phyloP scores from a whole-genome alignment of 2,329 filamentous ascomycete genomes.

The Diaporthe sp. region DNA sequence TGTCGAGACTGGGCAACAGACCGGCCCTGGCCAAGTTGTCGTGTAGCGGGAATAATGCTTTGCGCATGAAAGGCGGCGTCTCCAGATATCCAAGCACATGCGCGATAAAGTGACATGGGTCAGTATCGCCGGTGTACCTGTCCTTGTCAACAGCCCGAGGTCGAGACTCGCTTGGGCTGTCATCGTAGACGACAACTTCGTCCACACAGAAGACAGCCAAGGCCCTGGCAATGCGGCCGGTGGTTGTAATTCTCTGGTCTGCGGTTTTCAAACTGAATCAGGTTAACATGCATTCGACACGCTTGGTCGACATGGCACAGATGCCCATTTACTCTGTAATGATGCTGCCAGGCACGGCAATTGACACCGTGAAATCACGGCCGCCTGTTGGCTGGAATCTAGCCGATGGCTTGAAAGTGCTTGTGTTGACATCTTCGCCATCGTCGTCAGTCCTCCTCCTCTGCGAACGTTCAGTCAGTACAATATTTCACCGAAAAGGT shows the following conservation, averaged over 20 bases:
- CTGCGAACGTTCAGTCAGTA: conserved; percentile 49
- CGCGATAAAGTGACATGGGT: conserved; percentile 83
- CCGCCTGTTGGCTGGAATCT: conserved; percentile 75
- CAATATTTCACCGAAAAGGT: conserved; percentile 35
- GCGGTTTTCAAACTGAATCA: conserved; percentile 73
- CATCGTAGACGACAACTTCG: conserved; percentile 86
- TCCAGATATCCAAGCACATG: conserved; percentile 87
- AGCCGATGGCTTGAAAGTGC: conserved; percentile 77
- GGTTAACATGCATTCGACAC: conserved; percentile 23
- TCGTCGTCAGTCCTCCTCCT: conserved; percentile 62
- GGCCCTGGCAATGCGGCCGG: conserved; percentile 83
- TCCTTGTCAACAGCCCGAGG: conserved; percentile 62
- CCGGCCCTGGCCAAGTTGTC: conserved; percentile 82
- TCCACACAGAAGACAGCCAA: conserved; percentile 87
- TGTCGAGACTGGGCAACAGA: conserved; percentile 81
- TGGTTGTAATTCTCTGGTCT: conserved; percentile 80
- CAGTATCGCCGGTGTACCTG: conserved; percentile 75
- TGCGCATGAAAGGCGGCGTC: conserved; percentile 85
- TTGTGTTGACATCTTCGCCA: conserved; percentile 51
- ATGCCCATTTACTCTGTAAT: conserved; percentile 72
- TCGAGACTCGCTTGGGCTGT: conserved; percentile 65
- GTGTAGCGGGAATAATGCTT: conserved; percentile 81
- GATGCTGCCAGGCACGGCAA: conserved; percentile 84
- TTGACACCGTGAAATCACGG: conserved; percentile 79
- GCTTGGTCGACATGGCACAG: background rate